Base-by-base conservation (phyloP, 768 basidiomycete genomes). In the Phanerochaete carnosa region DNA sequence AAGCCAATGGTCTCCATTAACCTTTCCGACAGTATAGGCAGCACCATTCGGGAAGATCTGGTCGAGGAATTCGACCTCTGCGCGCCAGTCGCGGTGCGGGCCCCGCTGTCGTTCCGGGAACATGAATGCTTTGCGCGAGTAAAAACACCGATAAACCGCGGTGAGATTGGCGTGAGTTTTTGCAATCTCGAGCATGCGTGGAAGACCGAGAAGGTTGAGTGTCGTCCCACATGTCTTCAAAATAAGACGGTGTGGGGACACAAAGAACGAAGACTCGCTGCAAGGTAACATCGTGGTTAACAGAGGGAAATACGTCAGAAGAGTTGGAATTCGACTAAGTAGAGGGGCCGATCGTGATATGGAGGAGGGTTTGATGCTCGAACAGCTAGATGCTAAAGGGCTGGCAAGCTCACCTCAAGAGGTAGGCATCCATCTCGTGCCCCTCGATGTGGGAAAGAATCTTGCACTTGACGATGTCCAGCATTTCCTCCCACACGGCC, bases 191-290 rank as follows among this genome's bases (percentile, higher is more conserved):
- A 99, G 90, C 68, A 99, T 96, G 60, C 94, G 86, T 23, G 94
- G 93, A 54, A 99, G 82, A 13, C 97, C 97, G 63, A 96, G 83
- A 52, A 99, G 89, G 76, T 98, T 98, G 62, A 98, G 88, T 5
- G 97, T 99, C 3, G 97, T 99, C 26, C 97, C 97, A 74, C 97
- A 99, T 13, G 97, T 99, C 77, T 99, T 99, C 70, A 99, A 86
- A 68, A 99, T 98, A 62, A 99, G 83, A 59, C 94, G 89, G 76
- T 99, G 95, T 1, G 96, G 86, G 39, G 90, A 93, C 57, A 99
- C 87, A 69, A 99, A 96, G 58, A 99, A 81, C 37, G 95, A 98
- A 0, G 96, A 98, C 83, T 98, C 97, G 78, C 97, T 98, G 45
- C 11, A 32, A 13, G 22, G 1, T 7, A 32, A 3, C 16, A 33